phyloP scores from a whole-genome alignment of 2,329 filamentous ascomycete genomes.

The Helminthosporium solani region DNA sequence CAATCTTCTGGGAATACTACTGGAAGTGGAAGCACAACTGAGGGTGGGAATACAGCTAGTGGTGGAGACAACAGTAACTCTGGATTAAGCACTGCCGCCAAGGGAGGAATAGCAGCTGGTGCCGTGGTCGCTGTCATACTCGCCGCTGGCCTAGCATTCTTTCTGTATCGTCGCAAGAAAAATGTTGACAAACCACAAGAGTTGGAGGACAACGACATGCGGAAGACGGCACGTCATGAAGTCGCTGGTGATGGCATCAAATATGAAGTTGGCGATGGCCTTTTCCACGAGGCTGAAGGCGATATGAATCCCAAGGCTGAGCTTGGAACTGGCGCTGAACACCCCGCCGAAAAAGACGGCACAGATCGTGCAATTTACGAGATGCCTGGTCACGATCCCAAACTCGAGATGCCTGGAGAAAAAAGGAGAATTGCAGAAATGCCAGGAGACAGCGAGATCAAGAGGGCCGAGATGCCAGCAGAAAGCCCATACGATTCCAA shows the following conservation, averaged over 20 bases:
- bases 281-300: slow-evolving; percentile 18
- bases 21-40: too few relatives aligned
- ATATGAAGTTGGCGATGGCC: slow-evolving; percentile 15
- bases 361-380: slow-evolving; percentile 12
- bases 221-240: slow-evolving; percentile 8
- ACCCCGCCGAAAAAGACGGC: slow-evolving; percentile 14
- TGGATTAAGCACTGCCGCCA: slow-evolving; percentile 23
- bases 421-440: not conserved
- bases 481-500: not conserved
- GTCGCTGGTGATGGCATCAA: slow-evolving; percentile 13
- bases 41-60: too few relatives aligned
- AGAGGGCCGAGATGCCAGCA: not conserved
- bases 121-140: slow-evolving; percentile 4
- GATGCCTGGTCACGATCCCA: slow-evolving; percentile 14
- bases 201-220: slow-evolving; percentile 14
- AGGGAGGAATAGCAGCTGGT: slow-evolving; percentile 29
- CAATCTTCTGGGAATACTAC: slow-evolving; percentile 3
- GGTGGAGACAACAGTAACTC: not conserved
- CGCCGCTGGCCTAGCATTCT: slow-evolving; percentile 11
- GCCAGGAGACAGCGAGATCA: not conserved
- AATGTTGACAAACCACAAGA: slow-evolving; percentile 10
- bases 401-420: slow-evolving; percentile 15
- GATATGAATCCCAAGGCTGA: slow-evolving; percentile 15
- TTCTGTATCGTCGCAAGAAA: slow-evolving; percentile 15
- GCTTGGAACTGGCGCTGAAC: slow-evolving; percentile 12